Conservation (phyloP, 2,329 filamentous ascomycete species). For the Diatrype stigma region DNA sequence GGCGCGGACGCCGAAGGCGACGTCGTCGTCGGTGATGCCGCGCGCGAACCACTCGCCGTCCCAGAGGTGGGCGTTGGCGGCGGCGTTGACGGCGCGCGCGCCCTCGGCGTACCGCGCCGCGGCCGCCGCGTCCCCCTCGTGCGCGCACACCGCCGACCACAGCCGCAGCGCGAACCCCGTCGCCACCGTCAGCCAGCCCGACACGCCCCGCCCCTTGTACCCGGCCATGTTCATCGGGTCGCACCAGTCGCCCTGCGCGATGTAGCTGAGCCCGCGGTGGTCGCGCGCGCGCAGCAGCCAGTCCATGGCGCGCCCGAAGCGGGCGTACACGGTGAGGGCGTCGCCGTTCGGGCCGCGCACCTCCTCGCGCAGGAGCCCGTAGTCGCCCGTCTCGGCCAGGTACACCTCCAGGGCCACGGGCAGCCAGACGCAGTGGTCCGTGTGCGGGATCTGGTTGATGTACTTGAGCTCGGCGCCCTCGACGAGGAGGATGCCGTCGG, state of each 20-base stretch:
- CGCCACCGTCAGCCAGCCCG: slow-evolving; percentile 54
- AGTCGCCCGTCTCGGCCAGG: slow-evolving; percentile 52
- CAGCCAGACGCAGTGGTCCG: slow-evolving; percentile 57
- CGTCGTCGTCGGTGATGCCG: slow-evolving; percentile 53
- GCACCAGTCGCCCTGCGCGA: slow-evolving; percentile 57
- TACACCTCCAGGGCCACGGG: slow-evolving; percentile 52
- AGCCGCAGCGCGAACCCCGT: slow-evolving; percentile 49
- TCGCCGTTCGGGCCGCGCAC: slow-evolving; percentile 40
- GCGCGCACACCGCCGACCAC: slow-evolving; percentile 49
- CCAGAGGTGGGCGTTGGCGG: slow-evolving; percentile 50
- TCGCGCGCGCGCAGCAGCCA: slow-evolving; percentile 50
- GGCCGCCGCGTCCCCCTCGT: slow-evolving; percentile 33
- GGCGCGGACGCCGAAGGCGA: slow-evolving; percentile 45
- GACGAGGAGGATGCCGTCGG: slow-evolving; percentile 50
- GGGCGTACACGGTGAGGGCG: slow-evolving; percentile 48
- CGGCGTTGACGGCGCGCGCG: slow-evolving; percentile 43
- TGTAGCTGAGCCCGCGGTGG: slow-evolving; percentile 50
- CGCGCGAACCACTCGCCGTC: slow-evolving; percentile 54
- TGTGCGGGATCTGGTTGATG: slow-evolving; percentile 58
- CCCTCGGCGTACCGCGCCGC: slow-evolving; percentile 41
- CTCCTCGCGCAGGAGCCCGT: slow-evolving; percentile 40
- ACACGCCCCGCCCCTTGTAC: slow-evolving; percentile 53
- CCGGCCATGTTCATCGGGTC: slow-evolving; percentile 62
- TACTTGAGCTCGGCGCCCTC: slow-evolving; percentile 55
- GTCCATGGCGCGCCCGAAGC: slow-evolving; percentile 53